Conservation (phyloP, 2,329 filamentous ascomycete genomes). For the Berkeleyomyces basicola region DNA sequence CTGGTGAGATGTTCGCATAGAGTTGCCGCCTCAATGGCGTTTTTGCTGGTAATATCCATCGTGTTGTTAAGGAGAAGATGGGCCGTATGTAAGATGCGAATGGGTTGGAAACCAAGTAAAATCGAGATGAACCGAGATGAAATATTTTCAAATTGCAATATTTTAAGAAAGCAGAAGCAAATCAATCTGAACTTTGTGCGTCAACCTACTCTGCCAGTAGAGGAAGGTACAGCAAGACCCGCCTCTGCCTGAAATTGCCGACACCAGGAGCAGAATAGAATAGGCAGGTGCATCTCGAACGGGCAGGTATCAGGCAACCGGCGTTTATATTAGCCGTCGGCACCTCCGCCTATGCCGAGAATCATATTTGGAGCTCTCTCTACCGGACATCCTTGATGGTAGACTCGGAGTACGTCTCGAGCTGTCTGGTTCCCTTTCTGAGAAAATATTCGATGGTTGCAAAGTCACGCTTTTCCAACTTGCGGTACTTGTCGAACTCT, state of each 20-base stretch:
- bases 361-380: not conserved
- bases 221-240: not conserved
- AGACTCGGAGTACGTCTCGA: conserved; percentile 66
- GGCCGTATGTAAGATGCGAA: too few relatives aligned
- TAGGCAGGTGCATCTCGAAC: not conserved
- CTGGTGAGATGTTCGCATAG: not conserved
- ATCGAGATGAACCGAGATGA: not conserved
- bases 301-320: not conserved
- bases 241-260: not conserved
- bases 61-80: too few relatives aligned
- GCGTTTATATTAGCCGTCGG: not conserved
- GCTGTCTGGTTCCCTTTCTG: conserved; percentile 62
- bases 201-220: not conserved
- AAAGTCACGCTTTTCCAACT: conserved; percentile 70
- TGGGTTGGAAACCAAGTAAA: too few relatives aligned
- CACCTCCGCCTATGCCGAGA: not conserved
- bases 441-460: conserved; percentile 69
- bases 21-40: not conserved
- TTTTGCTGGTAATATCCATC: not conserved
- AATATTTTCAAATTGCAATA: not conserved
- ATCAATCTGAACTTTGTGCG: not conserved
- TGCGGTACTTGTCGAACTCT: conserved; percentile 59
- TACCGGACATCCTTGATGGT: conserved; percentile 60
- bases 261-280: not conserved
- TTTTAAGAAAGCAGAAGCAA: not conserved